Evolutionary conservation across 306 rosid species (phyloP).

Genomic region (Alnus glutinosa): DNA sequence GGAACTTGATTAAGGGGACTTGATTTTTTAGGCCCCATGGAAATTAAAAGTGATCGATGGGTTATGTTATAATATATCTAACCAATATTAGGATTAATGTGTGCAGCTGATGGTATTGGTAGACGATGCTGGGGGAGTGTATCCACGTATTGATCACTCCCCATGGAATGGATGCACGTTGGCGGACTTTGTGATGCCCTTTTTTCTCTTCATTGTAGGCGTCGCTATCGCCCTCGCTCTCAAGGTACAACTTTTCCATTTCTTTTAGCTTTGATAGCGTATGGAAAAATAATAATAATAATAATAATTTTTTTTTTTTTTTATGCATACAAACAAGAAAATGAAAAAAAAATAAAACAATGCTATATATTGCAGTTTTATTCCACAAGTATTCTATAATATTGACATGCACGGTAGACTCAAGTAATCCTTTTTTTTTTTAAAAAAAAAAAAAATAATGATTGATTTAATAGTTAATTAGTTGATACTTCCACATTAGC

Average conservation of each 20-base stretch:
- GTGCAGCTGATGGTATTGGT: constrained; percentile 77
- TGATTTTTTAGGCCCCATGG: too few species aligned
- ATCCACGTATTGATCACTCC: constrained; percentile 80
- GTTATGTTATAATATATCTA: background rate
- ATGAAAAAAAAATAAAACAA: too few species aligned
- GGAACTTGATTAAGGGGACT: background rate
- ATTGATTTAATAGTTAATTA: too few species aligned
- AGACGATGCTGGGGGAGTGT: constrained; percentile 83
- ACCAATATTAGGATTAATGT: background rate
- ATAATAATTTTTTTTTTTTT: too few species aligned
- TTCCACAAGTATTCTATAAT: too few species aligned
- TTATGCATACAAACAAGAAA: too few species aligned
- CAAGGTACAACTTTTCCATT: constrained; percentile 41
- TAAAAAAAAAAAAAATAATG: too few species aligned
- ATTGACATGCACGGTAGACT: too few species aligned
- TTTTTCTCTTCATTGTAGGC: constrained; percentile 93
- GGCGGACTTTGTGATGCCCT: constrained; percentile 92
- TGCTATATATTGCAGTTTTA: too few species aligned
- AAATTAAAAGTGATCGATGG: background rate
- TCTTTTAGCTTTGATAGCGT: background rate
- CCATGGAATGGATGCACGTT: constrained; percentile 96
- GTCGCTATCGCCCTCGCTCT: constrained; percentile 89
- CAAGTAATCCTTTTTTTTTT: too few species aligned
- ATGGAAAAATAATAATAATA: too few species aligned
- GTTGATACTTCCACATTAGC: too few species aligned